These are phyloP conservation scores for Talaromyces sp. DNA, from an alignment of 2,329 filamentous ascomycete species.

Conservation along the genomic window DNA sequence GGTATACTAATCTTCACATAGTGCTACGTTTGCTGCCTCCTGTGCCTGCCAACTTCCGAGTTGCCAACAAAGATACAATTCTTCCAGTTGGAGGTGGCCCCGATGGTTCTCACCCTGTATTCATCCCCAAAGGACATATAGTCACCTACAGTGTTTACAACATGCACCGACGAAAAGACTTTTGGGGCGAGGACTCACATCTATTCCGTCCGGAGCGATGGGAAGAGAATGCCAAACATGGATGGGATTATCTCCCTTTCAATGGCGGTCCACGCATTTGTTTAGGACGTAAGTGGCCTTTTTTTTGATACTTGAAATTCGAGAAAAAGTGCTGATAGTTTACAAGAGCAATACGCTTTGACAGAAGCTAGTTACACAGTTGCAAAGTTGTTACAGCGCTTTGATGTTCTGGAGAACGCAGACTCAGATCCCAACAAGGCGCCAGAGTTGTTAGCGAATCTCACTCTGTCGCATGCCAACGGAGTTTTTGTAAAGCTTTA, in stretches of 20 bases:
- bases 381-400: slow-evolving; percentile 32
- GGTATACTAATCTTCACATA: background rate
- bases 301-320: background rate
- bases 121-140: slow-evolving; percentile 59
- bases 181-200: slow-evolving; percentile 42
- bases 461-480: background rate
- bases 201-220: slow-evolving; percentile 46
- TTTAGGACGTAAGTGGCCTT: slow-evolving; percentile 14
- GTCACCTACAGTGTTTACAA: slow-evolving; percentile 62
- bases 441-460: background rate
- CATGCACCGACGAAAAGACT: slow-evolving; percentile 63
- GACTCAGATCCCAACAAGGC: background rate
- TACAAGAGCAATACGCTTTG: slow-evolving; percentile 37
- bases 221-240: slow-evolving; percentile 38
- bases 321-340: background rate
- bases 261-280: slow-evolving; percentile 22
- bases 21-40: slow-evolving; percentile 47
- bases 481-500: background rate
- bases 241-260: slow-evolving; percentile 37
- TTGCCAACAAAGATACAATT: slow-evolving; percentile 26
- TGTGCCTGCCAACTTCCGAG: slow-evolving; percentile 40
- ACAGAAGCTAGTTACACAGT: slow-evolving; percentile 37
- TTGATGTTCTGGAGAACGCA: slow-evolving; percentile 27
- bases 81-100: slow-evolving; percentile 9
- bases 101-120: slow-evolving; percentile 50